Evolutionary conservation across 2,329 filamentous ascomycete genomes (phyloP), one percentile per base, ranked within the genome.

Genomic region (Xylariales sp.): DNA sequence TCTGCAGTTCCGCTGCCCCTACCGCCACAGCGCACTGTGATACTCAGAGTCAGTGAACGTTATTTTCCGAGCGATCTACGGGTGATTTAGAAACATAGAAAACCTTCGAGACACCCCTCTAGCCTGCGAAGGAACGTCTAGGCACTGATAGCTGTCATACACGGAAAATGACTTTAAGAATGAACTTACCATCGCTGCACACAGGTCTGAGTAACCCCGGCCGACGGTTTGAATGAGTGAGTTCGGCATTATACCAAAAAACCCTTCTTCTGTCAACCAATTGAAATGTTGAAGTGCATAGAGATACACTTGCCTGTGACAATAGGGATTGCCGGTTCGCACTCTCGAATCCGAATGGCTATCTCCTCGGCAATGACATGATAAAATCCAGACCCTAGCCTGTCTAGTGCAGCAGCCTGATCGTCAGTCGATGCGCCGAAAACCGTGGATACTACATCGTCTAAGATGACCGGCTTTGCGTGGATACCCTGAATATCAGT

Each of bases 191-290:
- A 92, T 81, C 3, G 90, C 90, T 48, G 90, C 90, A 74, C 90
- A 92, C 32, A 92, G 83, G 78, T 92, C 90, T 10, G 90, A 91
- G 76, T 92, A 92, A 5, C 90, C 90, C 72, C 90, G 85, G 43
- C 90, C 90, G 61, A 92, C 86, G 64, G 87, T 85, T 67, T 87
- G 85, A 49, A 92, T 81, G 39, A 92, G 82, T 28, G 90, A 90
- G 23, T 87, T 88, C 3, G 89, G 89, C 55, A 92, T 87, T 65
- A 84, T 85, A 57, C 90, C 90, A 77, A 92, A 92, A 80, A 89
- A 92, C 7, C 90, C 90, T 65, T 88, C 8, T n/a, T 23, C 18
- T 18, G 28, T 75, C 41, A 75, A 63, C 28, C 55, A 54, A 7
- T 50, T 0, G 54, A 41, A 36, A 4, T 23, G 2, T 34, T 3